Conservation (phyloP, 1,284 basidiomycete genomes). For the Cystobasidium sp. region DNA sequence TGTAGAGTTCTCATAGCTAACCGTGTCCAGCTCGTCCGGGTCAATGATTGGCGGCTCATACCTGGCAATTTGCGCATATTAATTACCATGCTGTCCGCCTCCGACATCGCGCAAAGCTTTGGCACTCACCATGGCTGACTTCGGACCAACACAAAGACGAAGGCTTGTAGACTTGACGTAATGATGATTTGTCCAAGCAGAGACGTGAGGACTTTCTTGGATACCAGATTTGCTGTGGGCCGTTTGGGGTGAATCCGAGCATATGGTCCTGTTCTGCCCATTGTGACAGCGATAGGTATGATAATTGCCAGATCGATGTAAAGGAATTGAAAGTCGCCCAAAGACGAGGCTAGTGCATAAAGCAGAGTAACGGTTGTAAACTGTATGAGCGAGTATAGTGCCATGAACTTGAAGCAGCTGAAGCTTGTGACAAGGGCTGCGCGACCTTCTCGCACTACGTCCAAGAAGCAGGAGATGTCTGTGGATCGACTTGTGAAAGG, state of each 20-base stretch:
- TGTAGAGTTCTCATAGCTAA: slow-evolving; percentile 90
- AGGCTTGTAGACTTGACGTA: slow-evolving; percentile 79
- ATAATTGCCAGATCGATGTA: slow-evolving; percentile 99
- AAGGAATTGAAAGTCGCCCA: slow-evolving; percentile 97
- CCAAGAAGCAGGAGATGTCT: slow-evolving; percentile 94
- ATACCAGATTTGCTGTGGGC: slow-evolving; percentile 94
- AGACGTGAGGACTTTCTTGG: slow-evolving; percentile 91
- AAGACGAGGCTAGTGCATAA: slow-evolving; percentile 93
- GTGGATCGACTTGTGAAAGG: slow-evolving; percentile 94
- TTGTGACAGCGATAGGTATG: slow-evolving; percentile 92
- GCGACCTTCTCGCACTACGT: slow-evolving; percentile 92
- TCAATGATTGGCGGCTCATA: slow-evolving; percentile 66
- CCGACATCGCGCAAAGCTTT: not conserved
- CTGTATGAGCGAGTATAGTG: slow-evolving; percentile 86
- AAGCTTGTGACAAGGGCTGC: slow-evolving; percentile 96
- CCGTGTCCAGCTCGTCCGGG: slow-evolving; percentile 80
- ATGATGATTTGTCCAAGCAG: slow-evolving; percentile 92
- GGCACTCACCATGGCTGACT: slow-evolving; percentile 73
- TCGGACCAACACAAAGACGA: slow-evolving; percentile 88
- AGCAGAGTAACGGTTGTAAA: slow-evolving; percentile 80
- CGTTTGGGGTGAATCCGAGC: slow-evolving; percentile 83
- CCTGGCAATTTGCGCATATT: slow-evolving; percentile 48
- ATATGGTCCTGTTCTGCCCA: slow-evolving; percentile 93
- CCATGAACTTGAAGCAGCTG: slow-evolving; percentile 99
- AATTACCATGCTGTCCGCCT: not conserved